Base-by-base conservation (phyloP, 2,329 filamentous ascomycete species). In the Penicillium verrucosum region DNA sequence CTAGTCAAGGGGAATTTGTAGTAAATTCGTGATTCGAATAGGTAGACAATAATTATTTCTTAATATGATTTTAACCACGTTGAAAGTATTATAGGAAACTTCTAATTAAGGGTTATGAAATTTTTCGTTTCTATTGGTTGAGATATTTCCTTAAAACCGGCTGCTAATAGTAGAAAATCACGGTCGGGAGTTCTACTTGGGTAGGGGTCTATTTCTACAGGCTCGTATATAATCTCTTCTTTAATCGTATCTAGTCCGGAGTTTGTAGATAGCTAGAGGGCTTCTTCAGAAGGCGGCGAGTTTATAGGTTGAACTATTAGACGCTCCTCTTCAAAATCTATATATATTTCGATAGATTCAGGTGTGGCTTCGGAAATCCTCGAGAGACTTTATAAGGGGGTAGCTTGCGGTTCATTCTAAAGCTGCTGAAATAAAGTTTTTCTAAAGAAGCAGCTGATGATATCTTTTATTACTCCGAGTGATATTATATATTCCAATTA, bases 1-100 rank as follows among this genome's bases (percentile, higher is more conserved):
- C 32, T 27, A 21, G 1, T 34, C 3, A 37, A n/a, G 8, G 1
- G 30, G 36, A 54, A 59, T 44, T 59, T 59, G n/a, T 56, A 56
- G 23, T 56, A 56, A 46, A 30, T 25, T 4, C 43, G 30, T 12
- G 16, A 23, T 42, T 59, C 48, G 11, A 59, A 59, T n/a, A 56
- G 25, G 25, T 40, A 56, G 12, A 59, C 7, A 29, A 59, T 37
- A 12, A 59, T 49, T 8, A 56, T 37, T 12, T 55, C 43, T 27
- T 41, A 32, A 3, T 32, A 14, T 23, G 52, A 56, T 18, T 52
- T 2, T 23, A 23, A 53, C 57, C 44, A 59, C 2, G n/a, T 42
- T 3, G 10, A 12, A 23, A 59, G 44, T 23, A 59, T 56, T 12
- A 53, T 40, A 21, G 43, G 5, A n/a, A 56, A 25, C 27, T 25